These are phyloP conservation scores for Carex scoparia DNA, from an alignment of 176 grass and related monocot genomes.

Conservation along the genomic window DNA sequence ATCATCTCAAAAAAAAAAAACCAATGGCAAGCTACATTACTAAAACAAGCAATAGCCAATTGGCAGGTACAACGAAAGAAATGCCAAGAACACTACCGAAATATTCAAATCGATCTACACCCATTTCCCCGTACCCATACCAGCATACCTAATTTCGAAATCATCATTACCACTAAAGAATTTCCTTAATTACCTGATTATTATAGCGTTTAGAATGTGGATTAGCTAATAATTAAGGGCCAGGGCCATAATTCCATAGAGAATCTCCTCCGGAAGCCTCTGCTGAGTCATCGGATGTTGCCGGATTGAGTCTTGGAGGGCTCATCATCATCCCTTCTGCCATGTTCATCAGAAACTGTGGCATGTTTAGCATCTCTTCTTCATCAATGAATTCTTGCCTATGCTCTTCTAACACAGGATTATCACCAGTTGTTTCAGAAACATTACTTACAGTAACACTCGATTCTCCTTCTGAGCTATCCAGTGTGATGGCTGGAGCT, in stretches of 20 bases:
- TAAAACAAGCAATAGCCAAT: slow-evolving; percentile 24
- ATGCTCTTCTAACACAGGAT: not conserved
- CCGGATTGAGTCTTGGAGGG: slow-evolving; percentile 67
- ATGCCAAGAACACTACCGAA: not conserved
- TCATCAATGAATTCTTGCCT: slow-evolving; percentile 68
- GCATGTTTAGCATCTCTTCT: slow-evolving; percentile 92
- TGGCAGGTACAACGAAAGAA: slow-evolving; percentile 3
- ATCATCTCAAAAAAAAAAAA: not conserved
- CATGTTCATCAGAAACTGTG: slow-evolving; percentile 78
- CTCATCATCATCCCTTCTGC: slow-evolving; percentile 99
- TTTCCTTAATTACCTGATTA: slow-evolving; percentile 32
- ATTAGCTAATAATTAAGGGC: slow-evolving; percentile 18
- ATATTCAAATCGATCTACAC: slow-evolving; percentile 21
- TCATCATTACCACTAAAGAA: slow-evolving; percentile 1
- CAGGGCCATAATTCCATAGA: slow-evolving; percentile 66
- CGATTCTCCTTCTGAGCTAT: slow-evolving; percentile 1
- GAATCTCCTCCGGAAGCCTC: slow-evolving; percentile 49
- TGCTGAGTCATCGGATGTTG: slow-evolving; percentile 50
- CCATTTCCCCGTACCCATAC: slow-evolving; percentile 5
- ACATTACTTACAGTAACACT: not conserved
- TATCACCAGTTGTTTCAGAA: not conserved
- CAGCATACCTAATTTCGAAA: slow-evolving; percentile 11
- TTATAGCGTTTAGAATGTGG: not conserved
- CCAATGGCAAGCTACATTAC: slow-evolving; percentile 23
- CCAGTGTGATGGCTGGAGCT: not conserved